Evolutionary conservation across 2,329 filamentous ascomycete species (phyloP), one percentile per base, ranked within the genome.

Genomic region (Monascus ruber): DNA sequence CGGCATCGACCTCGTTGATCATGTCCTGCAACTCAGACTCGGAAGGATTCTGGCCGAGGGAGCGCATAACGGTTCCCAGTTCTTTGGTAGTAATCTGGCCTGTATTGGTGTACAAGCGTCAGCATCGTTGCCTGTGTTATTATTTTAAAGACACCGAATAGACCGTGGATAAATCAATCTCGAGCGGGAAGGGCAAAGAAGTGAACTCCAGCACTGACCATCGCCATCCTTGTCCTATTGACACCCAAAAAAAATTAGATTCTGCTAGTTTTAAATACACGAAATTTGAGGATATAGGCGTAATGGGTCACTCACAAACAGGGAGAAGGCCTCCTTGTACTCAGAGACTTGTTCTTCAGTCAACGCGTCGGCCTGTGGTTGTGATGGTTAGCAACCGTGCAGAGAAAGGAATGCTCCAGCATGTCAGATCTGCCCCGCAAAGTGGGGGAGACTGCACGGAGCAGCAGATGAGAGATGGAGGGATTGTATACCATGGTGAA

Each of bases 271-370:
- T 42, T 36, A 35, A 26, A 11, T 42, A 37, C 34, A 5, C 39
- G 7, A n/a, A 6, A 26, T 17, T 27, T 37, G 33, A 40, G 44
- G 35, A 31, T 28, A 31, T 5, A 26, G 5, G 5, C 6, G 25
- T 9, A 45, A 41, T 31, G 33, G 34, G 31, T 40, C 11, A 81
- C 91, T 82, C 82, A 98, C 91, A 71, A 98, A 98, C 53, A 98
- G 85, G 66, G 91, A 98, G 74, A 98, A 98, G 40, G 91, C 91
- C 75, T 98, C 91, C 84, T 96, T 98, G 77, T 96, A 98, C 75
- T 98, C 91, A 65, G 91, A 96, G 66, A 98, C 91, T 79, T 98
- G 91, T 74, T 98, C 91, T 77, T 98, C 91, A 58, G 91, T 96
- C 63, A 98, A 83, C 68, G 89, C 89, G 68, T 98, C 91, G 67